Base-by-base conservation (phyloP, 805 yeast genomes). In the Ogataea salicorniae region DNA sequence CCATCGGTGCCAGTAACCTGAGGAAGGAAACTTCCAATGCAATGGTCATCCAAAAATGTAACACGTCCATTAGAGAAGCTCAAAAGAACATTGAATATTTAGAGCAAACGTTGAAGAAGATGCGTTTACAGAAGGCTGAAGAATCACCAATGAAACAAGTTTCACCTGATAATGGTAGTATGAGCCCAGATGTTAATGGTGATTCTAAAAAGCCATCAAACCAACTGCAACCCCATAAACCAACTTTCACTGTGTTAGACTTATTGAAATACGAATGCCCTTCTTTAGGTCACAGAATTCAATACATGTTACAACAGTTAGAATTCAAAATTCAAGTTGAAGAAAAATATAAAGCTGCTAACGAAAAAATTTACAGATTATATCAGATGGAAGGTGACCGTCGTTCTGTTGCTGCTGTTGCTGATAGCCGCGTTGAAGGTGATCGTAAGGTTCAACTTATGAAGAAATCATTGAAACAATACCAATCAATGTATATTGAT, bases 291-390 rank as follows among this genome's bases (percentile, higher is more conserved):
- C 97, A 94, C 59, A 80, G 94, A 53, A 94, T 94, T 60, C 97
- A 89, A 67, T 83, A 87, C 58, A 91, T 94, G 98, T 76, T 92
- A 46, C 97, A 91, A 68, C 95, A 90, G 66, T 74, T 94, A 50
- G 96, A 91, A 63, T 90, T 92, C 66, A 94, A 94, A 67, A 75
- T 92, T 41, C 94, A 92, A 61, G 95, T 92, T 36, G 99, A 94
- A 65, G 82, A 87, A 57, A 96, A 94, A 67, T 94, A 92, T 67
- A 83, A 84, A 58, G 92, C 84, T 54, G 98, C 97, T 6, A 90
- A 90, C 56, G 95, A 88, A 53, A 94, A 92, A 65, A 79, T 94
- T 61, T 83, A 86, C 26, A 87, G 83, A 56, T 77, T 94, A 46
- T 94, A 94, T 63, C 84, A 84, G 60, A 76, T 85, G 66, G 97